Base-by-base conservation (phyloP, 1,284 basidiomycete genomes). In the Coniferiporia sulphurascens region DNA sequence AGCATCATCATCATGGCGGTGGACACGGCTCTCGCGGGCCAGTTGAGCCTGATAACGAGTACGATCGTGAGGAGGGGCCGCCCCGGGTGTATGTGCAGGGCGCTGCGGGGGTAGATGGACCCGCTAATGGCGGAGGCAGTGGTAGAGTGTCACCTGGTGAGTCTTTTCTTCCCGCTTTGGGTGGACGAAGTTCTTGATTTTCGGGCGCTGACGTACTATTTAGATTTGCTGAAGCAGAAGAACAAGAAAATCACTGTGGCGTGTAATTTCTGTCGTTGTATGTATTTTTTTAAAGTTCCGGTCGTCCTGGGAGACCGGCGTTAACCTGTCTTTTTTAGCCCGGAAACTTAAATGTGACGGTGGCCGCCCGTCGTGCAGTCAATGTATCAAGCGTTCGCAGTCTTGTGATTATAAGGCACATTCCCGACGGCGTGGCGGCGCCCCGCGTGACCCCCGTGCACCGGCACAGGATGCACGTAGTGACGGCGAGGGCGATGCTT, bases 341-440 rank as follows among this genome's bases (percentile, higher is more conserved):
- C 83, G 89, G 60, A 91, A 91, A 74, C 78, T 91, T 45, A 91
- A 91, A 75, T 91, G 89, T 70, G 89, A 91, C 67, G 89, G 89
- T 54, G 86, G 85, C 38, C 81, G 86, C 52, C 89, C 89, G 12
- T 86, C 87, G 13, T 91, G 89, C 68, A 76, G 82, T 50, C 89
- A 91, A 70, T 91, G 89, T 68, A 73, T 83, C 63, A 91, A 91
- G 71, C 82, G 89, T 50, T 81, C 79, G 44, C 83, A 89, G 64
- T 72, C 80, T 9, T 91, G 89, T 70, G 89, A 91, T 68, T 91
- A 91, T 65, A 84, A 83, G 78, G 80, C 84, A n/a, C 84, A 83
- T 66, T 83, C 81, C 67, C 88, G 87, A 69, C 83, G 87, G 46
- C 83, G 88, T 58, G 83, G 83, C 51, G 78, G 77, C 43, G 64